Base-by-base conservation (phyloP, 1,284 basidiomycete genomes). In the Mycena sp. region DNA sequence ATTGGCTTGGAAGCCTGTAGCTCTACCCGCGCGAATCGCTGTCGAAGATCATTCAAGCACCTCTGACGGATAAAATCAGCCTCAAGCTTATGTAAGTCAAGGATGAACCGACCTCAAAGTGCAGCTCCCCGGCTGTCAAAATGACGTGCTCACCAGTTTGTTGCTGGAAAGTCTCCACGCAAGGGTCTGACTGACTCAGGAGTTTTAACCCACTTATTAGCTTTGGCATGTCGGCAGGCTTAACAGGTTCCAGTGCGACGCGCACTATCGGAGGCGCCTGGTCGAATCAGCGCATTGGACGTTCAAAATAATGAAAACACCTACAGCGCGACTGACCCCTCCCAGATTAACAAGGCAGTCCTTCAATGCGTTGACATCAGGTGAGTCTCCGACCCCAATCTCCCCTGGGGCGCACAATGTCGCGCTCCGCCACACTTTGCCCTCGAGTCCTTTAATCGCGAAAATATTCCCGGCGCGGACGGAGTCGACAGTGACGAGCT, bases 61-160 rank as follows among this genome's bases (percentile, higher is more conserved):
- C 98, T 88, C 93, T 97, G 73, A 14, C 35, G 35, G 38, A 19
- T n/a, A 41, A 48, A 54, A 29, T 52, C 43, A 55, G 40, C 10
- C 23, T 9, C 10, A 38, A 11, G 60, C 40, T 6, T 3, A 14
- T 30, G 6, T 16, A 21, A 48, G 25, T 7, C 30, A 26, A 65
- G 23, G 17, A 41, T 23, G 17, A 3, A n/a, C 75, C 26, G 63
- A 94, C 95, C 87, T 99, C 97, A 23, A 99, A 81, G 77, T 99
- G 98, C 59, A 99, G 80, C 75, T 99, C 98, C 58, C 98, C 98
- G 0, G 98, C 98, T 7, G 95, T 94, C 65, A 99, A 79, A 69
- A 99, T 98, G 58, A 99, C 98, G 76, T 98, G 94, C 78, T 99
- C 98, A 41, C 98, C 98, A 0, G 96, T 98, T 71, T 95, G 90